Base-by-base conservation (phyloP, 768 basidiomycete species). In the Tricholoma sp. region DNA sequence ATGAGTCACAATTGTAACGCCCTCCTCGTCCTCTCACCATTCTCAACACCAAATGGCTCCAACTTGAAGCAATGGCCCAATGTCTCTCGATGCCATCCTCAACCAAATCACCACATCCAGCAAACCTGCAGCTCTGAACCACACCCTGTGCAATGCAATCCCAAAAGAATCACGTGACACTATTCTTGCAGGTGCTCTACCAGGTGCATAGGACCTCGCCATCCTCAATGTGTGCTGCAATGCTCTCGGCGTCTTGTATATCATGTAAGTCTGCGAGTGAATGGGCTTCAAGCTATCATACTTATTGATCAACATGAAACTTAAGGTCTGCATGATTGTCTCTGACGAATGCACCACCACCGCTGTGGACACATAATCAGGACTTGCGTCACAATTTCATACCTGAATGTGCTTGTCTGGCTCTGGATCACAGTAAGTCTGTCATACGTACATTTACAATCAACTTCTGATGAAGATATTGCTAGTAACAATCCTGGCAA, bases 211-310 rank as follows among this genome's bases (percentile, higher is more conserved):
- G 60, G 90, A 93, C 67, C 64, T 93, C 51, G 55, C 70, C 2
- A 66, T 86, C 8, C 70, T 93, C 34, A 79, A 86, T 63, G 68
- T 82, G 24, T 68, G 72, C 31, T 64, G 63, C 31, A 80, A 89
- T 65, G 86, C 88, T 1, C 67, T 92, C 3, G 86, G 83, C 0
- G 78, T 83, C 41, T 68, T 92, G 41, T 87, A 84, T 62, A 88
- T 93, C 44, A 66, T 93, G 90, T 91, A 61, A 71, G 87, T 52
- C 41, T 32, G 13, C 56, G 32, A n/a, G 31, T 18, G 37, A 18
- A 3, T 36, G 24, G 6, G 20, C 28, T 17, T n/a, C n/a, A n/a
- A n/a, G n/a, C n/a, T 6, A 15, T 39, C 33, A n/a, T 45, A n/a
- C 51, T 17, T 1, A 42, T 2, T 36, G 17, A 33, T 36, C n/a